Base-by-base conservation (phyloP, 2,329 filamentous ascomycete species). In the Calonectria pseudoreteaudii region DNA sequence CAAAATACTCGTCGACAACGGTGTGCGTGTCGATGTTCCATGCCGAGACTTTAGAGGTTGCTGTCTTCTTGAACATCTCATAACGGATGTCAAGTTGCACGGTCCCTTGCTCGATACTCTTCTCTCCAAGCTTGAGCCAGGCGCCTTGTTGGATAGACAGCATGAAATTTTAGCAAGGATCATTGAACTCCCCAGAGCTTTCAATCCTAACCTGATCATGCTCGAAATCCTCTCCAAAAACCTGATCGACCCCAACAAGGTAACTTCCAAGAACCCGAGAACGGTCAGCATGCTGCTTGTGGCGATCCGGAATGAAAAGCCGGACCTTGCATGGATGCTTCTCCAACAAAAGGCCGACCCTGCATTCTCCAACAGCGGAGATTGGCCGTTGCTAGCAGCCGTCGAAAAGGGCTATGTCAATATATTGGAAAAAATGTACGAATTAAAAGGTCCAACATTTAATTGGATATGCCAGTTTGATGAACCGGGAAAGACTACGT, bases 301-400 rank as follows among this genome's bases (percentile, higher is more conserved):
- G 58, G 73, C 77, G 3, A 75, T 79, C 26, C 60, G n/a, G 8
- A 30, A 36, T 14, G 41, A 50, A 14, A 72, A 52, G 8, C 50
- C 66, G 13, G 65, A 72, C 0, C 23, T 80, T 13, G 78, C 74
- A 16, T 36, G 44, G 10, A 36, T 73, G 14, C 30, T 80, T 28
- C 72, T 80, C 4, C 62, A 74, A 11, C 58, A 70, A 30, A 78
- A 76, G 2, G 79, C 79, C 26, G 67, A 80, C 60, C 73, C 77
- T 14, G 38, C 50, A 18, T 62, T 78, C 64, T 68, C 76, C 3
- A 66, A 49, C 5, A 20, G 64, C 20, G 70, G 68, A 31, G 74
- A 73, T 28, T 76, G 69, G 34, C 72, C 75, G 6, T 41, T 79
- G 11, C 72, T 80, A 9, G 62, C 77, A 9, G 73, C 71, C 0